Percentiles rank a stretch among this genome's conserved stretches.
Evolutionary conservation across 768 basidiomycete species (phyloP).

Genomic region (Psilocybe subaeruginosa): DNA sequence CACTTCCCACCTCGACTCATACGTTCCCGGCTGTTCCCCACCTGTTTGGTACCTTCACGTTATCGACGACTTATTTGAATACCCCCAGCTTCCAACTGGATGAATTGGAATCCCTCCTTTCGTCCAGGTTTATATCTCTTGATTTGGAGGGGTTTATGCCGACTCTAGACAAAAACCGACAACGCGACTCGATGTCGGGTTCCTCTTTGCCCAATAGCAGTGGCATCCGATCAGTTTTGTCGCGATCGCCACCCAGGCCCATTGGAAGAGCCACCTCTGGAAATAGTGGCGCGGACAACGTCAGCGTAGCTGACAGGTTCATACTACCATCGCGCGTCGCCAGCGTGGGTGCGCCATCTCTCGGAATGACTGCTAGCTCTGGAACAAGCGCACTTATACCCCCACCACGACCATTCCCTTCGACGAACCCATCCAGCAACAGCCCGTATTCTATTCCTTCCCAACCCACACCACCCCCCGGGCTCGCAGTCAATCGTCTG

Average conservation of each 20-base stretch:
- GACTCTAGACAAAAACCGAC: conserved; percentile 67
- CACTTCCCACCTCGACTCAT: conserved; percentile 54
- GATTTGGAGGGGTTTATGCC: conserved; percentile 75
- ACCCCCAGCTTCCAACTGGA: conserved; percentile 74
- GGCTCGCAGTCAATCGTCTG: conserved; percentile 44
- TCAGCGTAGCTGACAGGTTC: conserved; percentile 37
- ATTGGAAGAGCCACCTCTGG: conserved; percentile 22
- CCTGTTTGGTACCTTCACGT: conserved; percentile 62
- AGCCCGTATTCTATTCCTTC: conserved; percentile 11
- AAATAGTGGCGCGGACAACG: conserved; percentile 17
- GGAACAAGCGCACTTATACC: conserved; percentile 31
- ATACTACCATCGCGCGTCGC: conserved; percentile 32
- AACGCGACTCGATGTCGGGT: conserved; percentile 55
- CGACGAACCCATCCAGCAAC: conserved; percentile 17
- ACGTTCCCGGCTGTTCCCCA: conserved; percentile 70
- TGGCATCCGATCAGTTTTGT: conserved; percentile 21
- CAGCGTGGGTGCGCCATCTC: conserved; percentile 17
- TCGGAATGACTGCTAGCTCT: conserved; percentile 27
- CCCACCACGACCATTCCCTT: conserved; percentile 31
- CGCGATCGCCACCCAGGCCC: conserved; percentile 24
- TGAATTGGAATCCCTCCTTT: conserved; percentile 76
- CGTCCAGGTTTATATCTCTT: conserved; percentile 70
- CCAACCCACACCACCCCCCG: conserved; percentile 27
- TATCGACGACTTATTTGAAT: conserved; percentile 67
- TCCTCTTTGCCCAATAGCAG: conserved; percentile 27